Conservation (phyloP, 257 asterid genomes). For the Echites panduratus region DNA sequence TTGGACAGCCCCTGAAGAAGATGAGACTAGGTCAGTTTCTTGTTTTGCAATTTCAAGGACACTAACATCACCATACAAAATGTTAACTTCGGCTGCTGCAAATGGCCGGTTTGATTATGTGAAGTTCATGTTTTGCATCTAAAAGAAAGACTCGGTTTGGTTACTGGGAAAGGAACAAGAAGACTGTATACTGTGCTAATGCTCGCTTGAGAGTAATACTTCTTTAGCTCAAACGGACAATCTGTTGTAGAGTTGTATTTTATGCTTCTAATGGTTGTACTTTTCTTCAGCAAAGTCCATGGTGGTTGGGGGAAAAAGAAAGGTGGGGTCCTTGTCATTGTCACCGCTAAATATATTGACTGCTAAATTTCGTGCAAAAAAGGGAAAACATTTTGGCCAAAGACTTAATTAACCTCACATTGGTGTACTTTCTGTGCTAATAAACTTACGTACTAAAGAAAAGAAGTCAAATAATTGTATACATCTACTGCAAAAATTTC, state of each 20-base stretch:
- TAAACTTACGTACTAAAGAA: background rate
- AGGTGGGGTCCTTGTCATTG: constrained; percentile 7
- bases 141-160: background rate
- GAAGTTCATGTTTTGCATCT: background rate
- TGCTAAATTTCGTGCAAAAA: background rate
- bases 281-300: constrained; percentile 10
- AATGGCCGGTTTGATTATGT: background rate
- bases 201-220: constrained; percentile 1
- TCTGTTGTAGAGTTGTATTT: constrained; percentile 12
- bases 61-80: background rate
- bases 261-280: constrained; percentile 21
- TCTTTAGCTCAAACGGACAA: background rate
- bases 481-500: background rate
- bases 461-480: background rate
- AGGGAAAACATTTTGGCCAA: background rate
- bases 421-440: background rate
- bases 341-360: constrained; percentile 3
- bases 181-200: background rate
- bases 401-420: background rate
- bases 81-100: background rate
- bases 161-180: background rate
- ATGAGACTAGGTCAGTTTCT: constrained; percentile 58
- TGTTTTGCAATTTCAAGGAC: background rate
- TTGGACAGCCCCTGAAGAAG: constrained; percentile 29
- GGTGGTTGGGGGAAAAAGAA: background rate